These are phyloP conservation scores for Fraxinus sp. DNA, from an alignment of 305 asterid species.

Conservation along the genomic window DNA sequence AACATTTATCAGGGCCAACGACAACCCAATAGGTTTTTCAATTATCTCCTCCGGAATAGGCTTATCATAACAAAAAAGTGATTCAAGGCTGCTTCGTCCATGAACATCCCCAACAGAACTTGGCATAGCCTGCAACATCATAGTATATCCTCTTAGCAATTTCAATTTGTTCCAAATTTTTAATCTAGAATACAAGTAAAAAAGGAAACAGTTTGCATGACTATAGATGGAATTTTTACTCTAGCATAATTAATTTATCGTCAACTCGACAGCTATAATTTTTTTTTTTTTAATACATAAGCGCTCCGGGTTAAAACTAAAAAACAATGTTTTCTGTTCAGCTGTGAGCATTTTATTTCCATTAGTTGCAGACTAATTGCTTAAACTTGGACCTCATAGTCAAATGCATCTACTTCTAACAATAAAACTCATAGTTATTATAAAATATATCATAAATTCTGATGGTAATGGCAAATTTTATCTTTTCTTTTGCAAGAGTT, in stretches of 20 bases:
- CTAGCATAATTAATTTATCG: background rate
- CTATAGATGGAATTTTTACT: background rate
- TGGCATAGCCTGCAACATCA: slow-evolving; percentile 43
- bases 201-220: background rate
- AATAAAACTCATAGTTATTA: too few species aligned
- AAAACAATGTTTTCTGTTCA: background rate
- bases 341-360: background rate
- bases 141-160: background rate
- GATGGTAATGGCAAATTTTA: background rate
- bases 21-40: slow-evolving; percentile 68
- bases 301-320: background rate
- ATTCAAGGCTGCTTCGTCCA: slow-evolving; percentile 58
- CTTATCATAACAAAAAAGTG: slow-evolving; percentile 74
- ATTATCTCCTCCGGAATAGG: slow-evolving; percentile 78
- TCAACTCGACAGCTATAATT: background rate
- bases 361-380: background rate
- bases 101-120: slow-evolving; percentile 49
- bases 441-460: background rate
- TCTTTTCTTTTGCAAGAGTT: background rate
- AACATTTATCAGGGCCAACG: slow-evolving; percentile 50
- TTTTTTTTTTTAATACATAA: too few species aligned
- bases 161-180: background rate
- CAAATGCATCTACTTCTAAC: background rate
- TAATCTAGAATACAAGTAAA: background rate
- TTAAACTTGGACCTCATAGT: background rate